phyloP scores from a whole-genome alignment of 208 protist species.

The Wallacemonas sp. region DNA sequence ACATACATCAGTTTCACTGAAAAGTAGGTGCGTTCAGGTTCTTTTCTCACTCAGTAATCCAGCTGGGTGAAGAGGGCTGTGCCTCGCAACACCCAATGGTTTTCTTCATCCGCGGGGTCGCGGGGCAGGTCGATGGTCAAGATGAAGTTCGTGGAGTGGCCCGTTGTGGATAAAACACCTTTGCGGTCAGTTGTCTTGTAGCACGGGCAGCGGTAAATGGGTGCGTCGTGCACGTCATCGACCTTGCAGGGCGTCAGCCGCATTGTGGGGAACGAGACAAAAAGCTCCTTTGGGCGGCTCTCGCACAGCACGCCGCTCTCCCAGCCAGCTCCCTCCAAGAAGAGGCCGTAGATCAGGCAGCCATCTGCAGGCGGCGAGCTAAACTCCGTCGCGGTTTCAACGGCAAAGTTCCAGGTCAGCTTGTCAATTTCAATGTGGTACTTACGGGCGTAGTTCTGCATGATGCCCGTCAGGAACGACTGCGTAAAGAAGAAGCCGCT shows the following conservation, averaged over 20 bases:
- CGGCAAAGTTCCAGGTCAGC: constrained; percentile 93
- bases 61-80: constrained; percentile 91
- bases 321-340: constrained; percentile 90
- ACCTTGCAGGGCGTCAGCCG: constrained; percentile 53
- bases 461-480: constrained; percentile 95
- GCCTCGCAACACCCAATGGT: constrained; percentile 92
- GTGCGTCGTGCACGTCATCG: constrained; percentile 47
- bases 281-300: constrained; percentile 91
- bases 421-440: constrained; percentile 96
- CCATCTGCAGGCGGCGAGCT: constrained; percentile 73
- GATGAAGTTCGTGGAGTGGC: constrained; percentile 98
- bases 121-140: constrained; percentile 89
- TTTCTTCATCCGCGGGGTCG: constrained; percentile 51
- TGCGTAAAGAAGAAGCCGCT: constrained; percentile 98
- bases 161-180: constrained; percentile 96
- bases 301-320: constrained; percentile 76
- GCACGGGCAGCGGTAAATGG: constrained; percentile 92
- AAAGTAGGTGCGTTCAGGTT: background rate
- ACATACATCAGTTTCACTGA: background rate
- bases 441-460: constrained; percentile 97
- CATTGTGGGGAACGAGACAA: constrained; percentile 86
- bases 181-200: constrained; percentile 95
- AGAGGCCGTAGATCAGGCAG: constrained; percentile 91
- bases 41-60: constrained; percentile 58
- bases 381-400: constrained; percentile 33